Percentiles rank a stretch among this genome's conserved stretches.
These are phyloP conservation scores for Hyparrhenia diplandra DNA, from an alignment of 176 grass and related monocot genomes.

Conservation along the genomic window DNA sequence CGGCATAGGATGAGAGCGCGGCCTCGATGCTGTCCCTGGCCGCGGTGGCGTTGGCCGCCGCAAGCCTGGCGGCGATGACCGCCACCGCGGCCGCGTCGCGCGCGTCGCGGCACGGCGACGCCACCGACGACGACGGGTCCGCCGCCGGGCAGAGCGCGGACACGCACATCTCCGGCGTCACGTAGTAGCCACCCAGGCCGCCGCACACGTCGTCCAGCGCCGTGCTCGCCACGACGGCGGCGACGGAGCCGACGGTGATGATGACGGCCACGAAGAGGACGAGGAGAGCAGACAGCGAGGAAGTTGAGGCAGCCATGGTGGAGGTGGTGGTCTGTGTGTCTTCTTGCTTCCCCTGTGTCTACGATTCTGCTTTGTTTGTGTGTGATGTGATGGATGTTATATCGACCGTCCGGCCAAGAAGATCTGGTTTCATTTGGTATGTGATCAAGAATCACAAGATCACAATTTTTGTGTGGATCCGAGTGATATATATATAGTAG, in stretches of 20 bases:
- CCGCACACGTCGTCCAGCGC: constrained; percentile 23
- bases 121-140: background rate
- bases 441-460: no score
- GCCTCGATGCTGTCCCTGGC: constrained; percentile 20
- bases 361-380: no score
- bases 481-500: no score
- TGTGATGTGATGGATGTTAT: background rate
- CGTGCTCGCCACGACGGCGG: no score
- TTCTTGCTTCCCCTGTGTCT: no score
- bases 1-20: background rate
- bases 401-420: background rate
- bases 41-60: constrained; percentile 24
- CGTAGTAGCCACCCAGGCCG: constrained; percentile 42
- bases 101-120: no score
- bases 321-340: background rate
- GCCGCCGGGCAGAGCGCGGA: constrained; percentile 37
- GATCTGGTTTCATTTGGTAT: no score
- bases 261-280: no score
- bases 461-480: background rate
- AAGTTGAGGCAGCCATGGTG: background rate
- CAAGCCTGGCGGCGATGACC: no score
- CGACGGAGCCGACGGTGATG: no score
- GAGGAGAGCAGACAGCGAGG: background rate
- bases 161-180: constrained; percentile 24
- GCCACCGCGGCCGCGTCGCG: constrained; percentile 20